A percentile compares a stretch with the other conserved stretches of the same genome.
These are phyloP conservation scores for Cercospora janseana DNA, from an alignment of 2,329 filamentous ascomycete genomes.

Conservation along the genomic window DNA sequence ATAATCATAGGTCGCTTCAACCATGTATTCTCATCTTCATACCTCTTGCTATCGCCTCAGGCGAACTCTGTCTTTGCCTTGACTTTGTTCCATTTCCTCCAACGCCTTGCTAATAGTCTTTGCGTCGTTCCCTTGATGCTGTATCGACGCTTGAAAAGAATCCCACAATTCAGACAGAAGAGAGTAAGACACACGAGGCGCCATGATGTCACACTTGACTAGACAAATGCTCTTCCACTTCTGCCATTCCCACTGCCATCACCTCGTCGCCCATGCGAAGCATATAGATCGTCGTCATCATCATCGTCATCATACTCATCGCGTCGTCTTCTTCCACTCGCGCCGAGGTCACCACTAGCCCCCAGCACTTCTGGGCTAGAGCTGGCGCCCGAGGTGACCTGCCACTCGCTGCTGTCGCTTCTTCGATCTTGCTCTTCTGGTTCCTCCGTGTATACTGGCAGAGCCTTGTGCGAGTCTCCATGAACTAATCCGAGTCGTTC, in stretches of 20 bases:
- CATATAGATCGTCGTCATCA: conserved; percentile 16
- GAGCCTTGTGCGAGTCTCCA: conserved; percentile 32
- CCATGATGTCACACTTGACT: conserved; percentile 11
- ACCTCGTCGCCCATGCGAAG: conserved; percentile 14
- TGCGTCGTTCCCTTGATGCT: not conserved
- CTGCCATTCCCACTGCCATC: conserved; percentile 10
- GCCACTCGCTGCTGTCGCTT: conserved; percentile 36
- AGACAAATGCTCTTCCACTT: conserved; percentile 17
- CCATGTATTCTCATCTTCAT: too few species aligned
- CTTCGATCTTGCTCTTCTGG: conserved; percentile 15
- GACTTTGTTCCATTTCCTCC: conserved; percentile 8
- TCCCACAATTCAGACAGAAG: not conserved
- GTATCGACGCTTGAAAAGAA: not conserved
- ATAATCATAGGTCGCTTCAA: too few species aligned
- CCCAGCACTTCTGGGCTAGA: conserved; percentile 32
- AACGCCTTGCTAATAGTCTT: conserved; percentile 1
- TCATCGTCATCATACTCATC: conserved; percentile 16
- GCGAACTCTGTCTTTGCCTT: not conserved
- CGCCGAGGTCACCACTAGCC: conserved; percentile 28
- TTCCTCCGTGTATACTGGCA: conserved; percentile 25
- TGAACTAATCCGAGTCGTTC: conserved; percentile 40
- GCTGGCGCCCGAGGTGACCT: conserved; percentile 32
- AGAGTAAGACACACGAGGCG: not conserved
- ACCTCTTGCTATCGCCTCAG: not conserved
- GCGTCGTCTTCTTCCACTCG: conserved; percentile 12